Percentiles rank a stretch among this genome's conserved stretches.
Evolutionary conservation across 768 basidiomycete species (phyloP).

Genomic region (Holtermannia corniformis): DNA sequence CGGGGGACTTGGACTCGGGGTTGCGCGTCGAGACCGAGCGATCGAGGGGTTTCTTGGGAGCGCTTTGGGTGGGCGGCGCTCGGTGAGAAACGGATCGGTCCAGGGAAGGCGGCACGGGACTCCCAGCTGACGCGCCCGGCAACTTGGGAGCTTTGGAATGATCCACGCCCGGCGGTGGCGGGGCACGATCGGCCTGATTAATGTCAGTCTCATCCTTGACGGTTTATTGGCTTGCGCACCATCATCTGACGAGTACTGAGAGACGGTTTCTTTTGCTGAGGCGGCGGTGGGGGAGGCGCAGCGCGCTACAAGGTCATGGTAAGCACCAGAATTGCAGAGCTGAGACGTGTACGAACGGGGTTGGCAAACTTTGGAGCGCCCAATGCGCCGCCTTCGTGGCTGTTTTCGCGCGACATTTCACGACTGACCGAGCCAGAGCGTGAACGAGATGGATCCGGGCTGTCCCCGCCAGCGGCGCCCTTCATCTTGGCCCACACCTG

Average conservation of each 20-base stretch:
- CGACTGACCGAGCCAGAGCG: slow-evolving; percentile 35
- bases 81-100: slow-evolving; percentile 59
- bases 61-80: slow-evolving; percentile 61
- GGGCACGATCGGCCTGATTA: slow-evolving; percentile 23
- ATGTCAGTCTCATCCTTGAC: neutral
- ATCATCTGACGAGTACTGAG: neutral
- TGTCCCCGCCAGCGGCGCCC: slow-evolving; percentile 41
- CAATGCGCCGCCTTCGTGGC: slow-evolving; percentile 13
- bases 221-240: neutral
- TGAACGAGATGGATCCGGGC: slow-evolving; percentile 22
- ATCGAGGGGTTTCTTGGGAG: slow-evolving; percentile 63
- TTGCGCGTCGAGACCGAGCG: slow-evolving; percentile 78
- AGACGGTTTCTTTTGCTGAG: slow-evolving; percentile 6
- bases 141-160: slow-evolving; percentile 26
- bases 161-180: slow-evolving; percentile 22
- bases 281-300: slow-evolving; percentile 33
- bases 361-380: slow-evolving; percentile 27
- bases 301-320: slow-evolving; percentile 19
- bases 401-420: slow-evolving; percentile 34
- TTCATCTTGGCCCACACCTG: slow-evolving; percentile 36
- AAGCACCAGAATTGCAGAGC: too few relatives aligned
- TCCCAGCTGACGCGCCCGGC: slow-evolving; percentile 30
- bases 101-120: slow-evolving; percentile 34
- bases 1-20: slow-evolving; percentile 43
- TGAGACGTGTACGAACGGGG: slow-evolving; percentile 27